A percentile compares a stretch with the other conserved stretches of the same genome.
Conservation (phyloP, 1,284 basidiomycete species). For the Marasmius tenuissimus region DNA sequence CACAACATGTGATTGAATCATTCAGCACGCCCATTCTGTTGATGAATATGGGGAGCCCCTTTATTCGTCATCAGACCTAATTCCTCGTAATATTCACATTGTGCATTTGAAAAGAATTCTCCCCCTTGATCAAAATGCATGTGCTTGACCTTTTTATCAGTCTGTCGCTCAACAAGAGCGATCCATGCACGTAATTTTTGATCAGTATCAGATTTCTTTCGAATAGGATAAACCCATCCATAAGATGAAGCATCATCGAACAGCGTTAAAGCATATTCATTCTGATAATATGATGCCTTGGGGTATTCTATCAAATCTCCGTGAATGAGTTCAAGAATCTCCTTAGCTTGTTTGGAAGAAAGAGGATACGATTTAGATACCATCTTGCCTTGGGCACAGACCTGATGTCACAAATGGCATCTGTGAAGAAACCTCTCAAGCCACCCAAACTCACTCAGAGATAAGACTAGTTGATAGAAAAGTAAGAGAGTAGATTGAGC, state of each 20-base stretch:
- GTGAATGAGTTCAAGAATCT: conserved; percentile 22
- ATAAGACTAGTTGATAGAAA: no score
- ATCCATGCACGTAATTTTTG: conserved; percentile 1
- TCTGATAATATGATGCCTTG: conserved; percentile 18
- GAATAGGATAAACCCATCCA: conserved; percentile 7
- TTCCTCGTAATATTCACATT: neutral
- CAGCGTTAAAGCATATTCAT: conserved; percentile 26
- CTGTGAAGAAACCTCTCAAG: no score
- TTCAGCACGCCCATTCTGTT: conserved; percentile 15
- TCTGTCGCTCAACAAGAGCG: neutral
- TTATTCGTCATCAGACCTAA: conserved; percentile 7
- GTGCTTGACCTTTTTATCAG: conserved; percentile 1
- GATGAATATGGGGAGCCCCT: conserved; percentile 4
- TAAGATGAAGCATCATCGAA: conserved; percentile 27
- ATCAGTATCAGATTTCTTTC: conserved; percentile 6
- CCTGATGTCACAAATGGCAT: no score
- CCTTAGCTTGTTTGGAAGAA: conserved; percentile 9
- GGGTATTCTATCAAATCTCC: conserved; percentile 25
- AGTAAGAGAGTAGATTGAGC: no score
- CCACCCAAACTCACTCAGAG: no score
- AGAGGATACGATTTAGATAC: conserved; percentile 14
- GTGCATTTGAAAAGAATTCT: conserved; percentile 8
- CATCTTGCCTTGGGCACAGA: conserved; percentile 27
- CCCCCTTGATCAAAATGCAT: conserved; percentile 10
- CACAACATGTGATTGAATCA: conserved; percentile 2